phyloP scores from a whole-genome alignment of 257 asterid genomes.

The Solanum virginianum region DNA sequence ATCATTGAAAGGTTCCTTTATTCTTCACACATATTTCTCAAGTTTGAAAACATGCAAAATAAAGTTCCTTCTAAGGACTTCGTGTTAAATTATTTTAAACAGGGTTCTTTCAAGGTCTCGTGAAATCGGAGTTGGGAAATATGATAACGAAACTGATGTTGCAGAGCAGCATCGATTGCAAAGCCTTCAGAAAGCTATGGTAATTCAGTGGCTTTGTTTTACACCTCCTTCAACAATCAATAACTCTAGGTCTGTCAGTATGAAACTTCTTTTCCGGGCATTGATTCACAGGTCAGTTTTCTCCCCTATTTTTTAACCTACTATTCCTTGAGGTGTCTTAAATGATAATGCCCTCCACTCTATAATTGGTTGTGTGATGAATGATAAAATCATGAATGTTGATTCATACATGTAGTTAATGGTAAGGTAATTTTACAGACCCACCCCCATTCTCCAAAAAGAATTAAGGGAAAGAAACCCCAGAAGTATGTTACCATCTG shows the following conservation, averaged over 20 bases:
- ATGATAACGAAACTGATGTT: conserved; percentile 47
- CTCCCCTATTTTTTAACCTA: neutral
- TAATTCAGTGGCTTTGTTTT: conserved; percentile 97
- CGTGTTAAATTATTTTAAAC: neutral
- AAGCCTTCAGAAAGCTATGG: conserved; percentile 91
- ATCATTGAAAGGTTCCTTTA: conserved; percentile 68
- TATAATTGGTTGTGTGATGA: neutral
- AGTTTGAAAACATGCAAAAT: neutral
- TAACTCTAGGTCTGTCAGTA: conserved; percentile 52
- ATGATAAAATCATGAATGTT: neutral
- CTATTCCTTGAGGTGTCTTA: neutral
- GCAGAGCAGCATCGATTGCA: conserved; percentile 85
- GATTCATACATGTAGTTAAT: neutral
- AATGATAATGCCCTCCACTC: neutral
- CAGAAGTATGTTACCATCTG: neutral
- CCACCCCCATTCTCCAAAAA: neutral
- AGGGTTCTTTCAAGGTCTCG: conserved; percentile 86
- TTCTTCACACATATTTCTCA: conserved; percentile 1
- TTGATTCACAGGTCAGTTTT: conserved; percentile 65
- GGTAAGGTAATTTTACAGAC: neutral
- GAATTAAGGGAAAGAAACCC: neutral
- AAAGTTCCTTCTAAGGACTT: neutral
- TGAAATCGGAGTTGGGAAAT: conserved; percentile 42
- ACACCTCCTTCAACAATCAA: conserved; percentile 94
- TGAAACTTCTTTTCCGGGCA: conserved; percentile 70